Evolutionary conservation across 2,329 filamentous ascomycete genomes (phyloP), one percentile per base, ranked within the genome.

Genomic region (Fusarium keratoplasticum): DNA sequence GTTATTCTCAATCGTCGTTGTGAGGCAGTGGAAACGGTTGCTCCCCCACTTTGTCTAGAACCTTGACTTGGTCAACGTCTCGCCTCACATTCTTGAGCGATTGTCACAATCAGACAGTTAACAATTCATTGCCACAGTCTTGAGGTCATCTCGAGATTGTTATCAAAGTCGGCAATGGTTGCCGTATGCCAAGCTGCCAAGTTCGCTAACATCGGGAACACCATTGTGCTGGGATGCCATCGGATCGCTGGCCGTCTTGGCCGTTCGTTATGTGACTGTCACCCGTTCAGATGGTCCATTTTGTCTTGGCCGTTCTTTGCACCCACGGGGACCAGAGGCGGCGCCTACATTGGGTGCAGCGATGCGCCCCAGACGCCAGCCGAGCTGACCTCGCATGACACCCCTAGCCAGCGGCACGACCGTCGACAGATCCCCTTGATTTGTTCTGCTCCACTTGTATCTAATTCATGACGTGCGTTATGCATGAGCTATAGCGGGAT

Each of bases 131-230:
- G 67, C 68, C 71, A 72, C 68, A 25, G 9, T 38, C 50, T 69
- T 29, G 29, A 54, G 47, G 27, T 18, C 22, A 16, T 38, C 27
- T 66, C 40, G 22, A 40, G 22, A 47, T 47, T 11, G 14, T 25
- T 52, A 27, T 42, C 50, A 47, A 36, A 31, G 36, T 25, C 70
- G 72, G 14, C 52, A 73, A 13, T 38, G 13, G 31, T 22, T 58
- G 18, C 64, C 64, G 47, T 52, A 11, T 14, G 67, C 71, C 71
- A 74, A 72, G 68, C 44, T 57, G 67, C 70, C 71, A 73, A 73
- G 69, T n/a, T n/a, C 52, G 20, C 22, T 20, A 36, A 64, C 73
- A 47, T 64, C 58, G 64, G 68, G 47, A 59, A 58, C 29, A 25
- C 57, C 47, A 29, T 55, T 36, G 61, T 38, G 33, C 61, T 55